Conservation (phyloP, 371 early-diverging fungal genomes). For the Mortierella sp. region DNA sequence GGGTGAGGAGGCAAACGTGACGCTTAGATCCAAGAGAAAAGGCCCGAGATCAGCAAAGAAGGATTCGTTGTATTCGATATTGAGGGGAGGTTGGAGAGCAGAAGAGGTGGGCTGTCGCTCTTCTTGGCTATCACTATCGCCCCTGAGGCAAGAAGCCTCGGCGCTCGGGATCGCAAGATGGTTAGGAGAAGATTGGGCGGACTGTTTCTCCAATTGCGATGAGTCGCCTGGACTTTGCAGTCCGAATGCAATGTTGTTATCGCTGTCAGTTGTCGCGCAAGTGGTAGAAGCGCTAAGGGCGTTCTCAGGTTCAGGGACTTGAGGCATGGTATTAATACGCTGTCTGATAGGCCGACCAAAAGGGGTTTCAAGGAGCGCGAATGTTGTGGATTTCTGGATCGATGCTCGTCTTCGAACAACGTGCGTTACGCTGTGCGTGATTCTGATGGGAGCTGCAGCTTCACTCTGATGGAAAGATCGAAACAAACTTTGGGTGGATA, state of each 20-base stretch:
- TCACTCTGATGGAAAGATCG: no score
- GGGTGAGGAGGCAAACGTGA: background rate
- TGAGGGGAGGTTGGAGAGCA: slow-evolving; percentile 5
- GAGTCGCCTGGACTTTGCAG: no score
- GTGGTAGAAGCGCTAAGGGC: slow-evolving; percentile 7
- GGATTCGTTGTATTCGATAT: background rate
- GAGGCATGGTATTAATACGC: background rate
- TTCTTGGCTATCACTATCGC: background rate
- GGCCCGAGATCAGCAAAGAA: slow-evolving; percentile 18
- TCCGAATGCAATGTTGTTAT: background rate
- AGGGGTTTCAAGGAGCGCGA: slow-evolving; percentile 7
- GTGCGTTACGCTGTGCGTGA: no score
- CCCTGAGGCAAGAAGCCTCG: slow-evolving; percentile 13
- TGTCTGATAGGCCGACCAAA: slow-evolving; percentile 7
- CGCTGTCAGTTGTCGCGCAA: slow-evolving; percentile 11
- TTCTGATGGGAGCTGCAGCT: no score
- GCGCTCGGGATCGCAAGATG: background rate
- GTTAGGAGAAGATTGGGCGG: background rate
- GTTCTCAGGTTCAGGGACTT: slow-evolving; percentile 6
- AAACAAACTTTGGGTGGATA: no score
- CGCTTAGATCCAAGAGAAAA: background rate
- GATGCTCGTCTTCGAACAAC: no score
- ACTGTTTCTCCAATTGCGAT: background rate
- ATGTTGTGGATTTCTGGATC: background rate
- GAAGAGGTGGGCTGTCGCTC: slow-evolving; percentile 4